Percentiles rank a stretch among this genome's conserved stretches.
Evolutionary conservation across 2,329 filamentous ascomycete species (phyloP).

Genomic region (Triangularia setosa): DNA sequence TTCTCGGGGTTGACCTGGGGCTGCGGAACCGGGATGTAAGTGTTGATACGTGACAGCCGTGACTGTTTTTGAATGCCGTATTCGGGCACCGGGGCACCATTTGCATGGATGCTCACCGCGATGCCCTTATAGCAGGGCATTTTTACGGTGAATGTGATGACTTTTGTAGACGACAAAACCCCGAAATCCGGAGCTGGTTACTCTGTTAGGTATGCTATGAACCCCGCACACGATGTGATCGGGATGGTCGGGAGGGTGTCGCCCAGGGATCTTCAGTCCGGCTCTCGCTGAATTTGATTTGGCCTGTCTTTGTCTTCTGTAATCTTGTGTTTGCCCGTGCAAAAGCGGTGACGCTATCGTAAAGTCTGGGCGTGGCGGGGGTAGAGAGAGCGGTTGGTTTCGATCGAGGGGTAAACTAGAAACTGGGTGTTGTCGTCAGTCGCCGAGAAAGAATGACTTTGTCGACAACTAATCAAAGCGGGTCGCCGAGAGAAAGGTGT

Average conservation of each 20-base stretch:
- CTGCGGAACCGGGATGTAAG: constrained; percentile 93
- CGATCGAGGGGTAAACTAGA: background rate
- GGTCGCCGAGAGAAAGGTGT: background rate
- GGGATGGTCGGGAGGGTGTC: background rate
- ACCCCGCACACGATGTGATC: background rate
- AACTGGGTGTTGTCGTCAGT: background rate
- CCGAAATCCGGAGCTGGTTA: constrained; percentile 1
- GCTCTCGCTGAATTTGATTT: background rate
- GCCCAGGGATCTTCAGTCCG: background rate
- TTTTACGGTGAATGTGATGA: constrained; percentile 34
- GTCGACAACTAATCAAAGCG: background rate
- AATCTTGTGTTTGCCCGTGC: background rate
- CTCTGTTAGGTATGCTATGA: background rate
- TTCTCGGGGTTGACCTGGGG: constrained; percentile 69
- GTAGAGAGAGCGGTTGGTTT: background rate
- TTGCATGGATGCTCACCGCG: constrained; percentile 91
- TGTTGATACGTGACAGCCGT: constrained; percentile 85
- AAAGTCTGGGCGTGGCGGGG: background rate
- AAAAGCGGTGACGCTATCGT: background rate
- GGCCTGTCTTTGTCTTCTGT: background rate
- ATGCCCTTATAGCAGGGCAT: constrained; percentile 99
- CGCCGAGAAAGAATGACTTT: background rate
- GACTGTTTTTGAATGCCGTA: constrained; percentile 94
- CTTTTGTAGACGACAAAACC: background rate
- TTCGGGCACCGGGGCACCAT: constrained; percentile 77